A percentile compares a stretch with the other conserved stretches of the same genome.
phyloP scores from a whole-genome alignment of 192 early-diverging fungal species.

The Chytriomyces confervae region DNA sequence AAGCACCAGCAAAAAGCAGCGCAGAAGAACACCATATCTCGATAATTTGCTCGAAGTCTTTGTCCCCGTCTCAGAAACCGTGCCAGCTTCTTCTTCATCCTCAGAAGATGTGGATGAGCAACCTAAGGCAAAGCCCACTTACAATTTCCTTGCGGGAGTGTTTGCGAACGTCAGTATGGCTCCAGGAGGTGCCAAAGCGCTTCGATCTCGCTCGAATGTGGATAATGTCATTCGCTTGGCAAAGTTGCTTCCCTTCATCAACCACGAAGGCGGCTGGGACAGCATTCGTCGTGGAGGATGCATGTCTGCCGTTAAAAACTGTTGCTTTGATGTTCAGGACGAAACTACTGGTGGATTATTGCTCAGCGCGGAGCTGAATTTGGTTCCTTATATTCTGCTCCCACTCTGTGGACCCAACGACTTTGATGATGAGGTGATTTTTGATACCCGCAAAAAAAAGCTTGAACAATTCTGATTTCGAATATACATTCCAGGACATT shows the following conservation, averaged over 20 bases:
- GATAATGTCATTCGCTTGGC: conserved; percentile 76
- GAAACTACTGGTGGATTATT: conserved; percentile 60
- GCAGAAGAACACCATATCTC: conserved; percentile 52
- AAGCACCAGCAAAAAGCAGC: conserved; percentile 38
- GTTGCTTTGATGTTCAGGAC: conserved; percentile 69
- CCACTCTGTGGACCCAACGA: conserved; percentile 93
- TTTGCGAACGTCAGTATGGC: conserved; percentile 83
- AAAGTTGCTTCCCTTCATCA: conserved; percentile 85
- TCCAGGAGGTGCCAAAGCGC: conserved; percentile 64
- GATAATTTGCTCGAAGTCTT: conserved; percentile 91
- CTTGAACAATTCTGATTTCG: not conserved
- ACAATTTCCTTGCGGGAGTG: conserved; percentile 86
- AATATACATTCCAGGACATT: conserved; percentile 70
- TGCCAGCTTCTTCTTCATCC: conserved; percentile 32
- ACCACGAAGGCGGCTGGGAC: conserved; percentile 65
- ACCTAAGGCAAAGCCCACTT: conserved; percentile 47
- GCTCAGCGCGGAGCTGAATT: conserved; percentile 73
- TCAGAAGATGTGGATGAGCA: not conserved
- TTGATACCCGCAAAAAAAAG: not conserved
- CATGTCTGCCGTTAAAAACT: conserved; percentile 85
- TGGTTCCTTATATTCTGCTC: conserved; percentile 86
- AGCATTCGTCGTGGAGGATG: conserved; percentile 89
- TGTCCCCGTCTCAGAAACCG: conserved; percentile 65
- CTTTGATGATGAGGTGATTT: conserved; percentile 76
- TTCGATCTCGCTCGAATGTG: conserved; percentile 63